A percentile compares a stretch with the other conserved stretches of the same genome.
Conservation (phyloP, 2,329 filamentous ascomycete genomes). For the Curvularia sp. region DNA sequence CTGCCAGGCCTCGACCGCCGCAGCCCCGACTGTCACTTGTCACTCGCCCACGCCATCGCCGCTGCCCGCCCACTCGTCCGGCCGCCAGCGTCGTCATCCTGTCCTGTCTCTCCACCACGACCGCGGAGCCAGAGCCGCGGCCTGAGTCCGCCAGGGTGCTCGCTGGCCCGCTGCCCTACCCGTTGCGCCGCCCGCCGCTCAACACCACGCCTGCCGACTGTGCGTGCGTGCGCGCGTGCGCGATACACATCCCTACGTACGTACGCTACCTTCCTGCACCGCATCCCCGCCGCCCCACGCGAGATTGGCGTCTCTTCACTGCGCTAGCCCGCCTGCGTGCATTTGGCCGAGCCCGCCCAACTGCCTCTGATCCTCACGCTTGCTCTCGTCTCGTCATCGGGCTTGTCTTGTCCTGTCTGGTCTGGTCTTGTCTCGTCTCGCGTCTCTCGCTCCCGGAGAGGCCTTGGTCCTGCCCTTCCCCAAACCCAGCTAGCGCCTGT, state of each 20-base stretch:
- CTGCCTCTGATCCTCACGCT: background rate
- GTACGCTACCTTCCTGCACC: constrained; percentile 5
- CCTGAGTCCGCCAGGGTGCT: background rate
- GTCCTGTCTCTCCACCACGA: background rate
- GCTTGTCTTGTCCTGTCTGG: background rate
- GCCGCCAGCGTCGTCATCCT: background rate
- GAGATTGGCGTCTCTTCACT: constrained; percentile 12
- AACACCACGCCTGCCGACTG: constrained; percentile 20
- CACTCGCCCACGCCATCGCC: background rate
- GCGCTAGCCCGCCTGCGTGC: constrained; percentile 29
- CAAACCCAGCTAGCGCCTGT: background rate
- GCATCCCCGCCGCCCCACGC: constrained; percentile 8
- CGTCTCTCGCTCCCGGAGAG: background rate
- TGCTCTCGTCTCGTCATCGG: no score
- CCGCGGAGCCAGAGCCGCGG: background rate
- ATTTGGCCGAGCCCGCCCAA: constrained; percentile 28
- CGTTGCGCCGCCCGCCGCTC: constrained; percentile 15
- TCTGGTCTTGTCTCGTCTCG: background rate
- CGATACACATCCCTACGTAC: constrained; percentile 6
- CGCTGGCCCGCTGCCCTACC: constrained; percentile 1
- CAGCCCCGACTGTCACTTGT: background rate
- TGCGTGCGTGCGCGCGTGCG: constrained; percentile 2
- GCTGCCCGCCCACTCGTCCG: background rate
- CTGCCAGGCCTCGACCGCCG: background rate
- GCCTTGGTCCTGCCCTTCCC: background rate